phyloP scores from a whole-genome alignment of 441 rosid species.

The Biscutella laevigata region DNA sequence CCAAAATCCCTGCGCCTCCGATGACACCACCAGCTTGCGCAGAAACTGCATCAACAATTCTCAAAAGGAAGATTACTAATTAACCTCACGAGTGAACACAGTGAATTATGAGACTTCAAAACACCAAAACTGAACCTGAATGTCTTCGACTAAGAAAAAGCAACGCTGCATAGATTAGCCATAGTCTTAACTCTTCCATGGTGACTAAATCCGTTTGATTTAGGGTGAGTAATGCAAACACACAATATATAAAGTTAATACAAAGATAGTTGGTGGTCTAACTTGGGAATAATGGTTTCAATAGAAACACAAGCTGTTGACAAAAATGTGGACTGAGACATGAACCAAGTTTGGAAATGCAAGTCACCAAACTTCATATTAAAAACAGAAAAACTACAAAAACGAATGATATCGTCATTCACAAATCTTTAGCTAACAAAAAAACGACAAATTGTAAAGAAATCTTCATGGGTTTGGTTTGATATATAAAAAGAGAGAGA shows the following conservation, averaged over 20 bases:
- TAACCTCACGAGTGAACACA: not conserved
- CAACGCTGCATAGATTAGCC: constrained; percentile 13
- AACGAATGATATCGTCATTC: constrained; percentile 8
- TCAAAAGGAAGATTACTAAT: not conserved
- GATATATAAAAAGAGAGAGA: constrained; percentile 6
- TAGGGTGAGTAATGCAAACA: not conserved
- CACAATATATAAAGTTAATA: constrained; percentile 9
- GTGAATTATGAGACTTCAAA: not conserved
- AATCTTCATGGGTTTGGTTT: constrained; percentile 19
- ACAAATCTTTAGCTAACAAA: constrained; percentile 3
- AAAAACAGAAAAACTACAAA: not conserved
- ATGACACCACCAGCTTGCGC: constrained; percentile 28
- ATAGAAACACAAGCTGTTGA: constrained; percentile 16
- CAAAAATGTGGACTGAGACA: constrained; percentile 21
- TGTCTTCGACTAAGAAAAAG: not conserved
- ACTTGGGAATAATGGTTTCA: constrained; percentile 19
- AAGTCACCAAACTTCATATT: constrained; percentile 23
- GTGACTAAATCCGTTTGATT: not conserved
- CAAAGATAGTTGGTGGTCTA: constrained; percentile 21
- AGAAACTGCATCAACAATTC: constrained; percentile 25
- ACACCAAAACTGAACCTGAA: constrained; percentile 2
- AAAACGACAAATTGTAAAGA: constrained; percentile 1
- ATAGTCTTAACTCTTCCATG: not conserved
- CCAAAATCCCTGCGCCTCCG: constrained; percentile 25
- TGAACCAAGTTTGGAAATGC: constrained; percentile 22